A percentile compares a stretch with the other conserved stretches of the same genome.
Evolutionary conservation across 2,329 filamentous ascomycete genomes (phyloP).

Genomic region (Graphium sp.): DNA sequence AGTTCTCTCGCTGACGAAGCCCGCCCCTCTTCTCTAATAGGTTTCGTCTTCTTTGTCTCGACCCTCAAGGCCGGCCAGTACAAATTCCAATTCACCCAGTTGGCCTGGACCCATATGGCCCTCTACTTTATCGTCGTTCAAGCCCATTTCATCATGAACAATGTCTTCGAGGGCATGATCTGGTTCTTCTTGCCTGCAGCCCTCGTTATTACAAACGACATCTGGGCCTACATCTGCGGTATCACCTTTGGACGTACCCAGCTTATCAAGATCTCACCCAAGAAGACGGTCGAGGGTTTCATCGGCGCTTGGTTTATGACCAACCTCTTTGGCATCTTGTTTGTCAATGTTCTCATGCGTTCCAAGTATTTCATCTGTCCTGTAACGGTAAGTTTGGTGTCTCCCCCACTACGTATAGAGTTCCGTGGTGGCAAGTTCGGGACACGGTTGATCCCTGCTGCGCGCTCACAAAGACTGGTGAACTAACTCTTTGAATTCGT

Average conservation of each 20-base stretch:
- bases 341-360: conserved; percentile 72
- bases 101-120: conserved; percentile 99
- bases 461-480: neutral
- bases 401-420: too few relatives aligned
- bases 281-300: conserved; percentile 98
- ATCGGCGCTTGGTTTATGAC: conserved; percentile 95
- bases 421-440: neutral
- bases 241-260: conserved; percentile 94
- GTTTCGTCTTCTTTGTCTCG: conserved; percentile 95
- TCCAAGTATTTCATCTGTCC: conserved; percentile 98
- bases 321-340: conserved; percentile 62
- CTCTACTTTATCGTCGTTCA: conserved; percentile 95
- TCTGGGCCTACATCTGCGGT: conserved; percentile 93
- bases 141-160: conserved; percentile 99
- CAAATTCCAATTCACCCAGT: conserved; percentile 97
- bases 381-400: conserved; percentile 47
- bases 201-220: conserved; percentile 96
- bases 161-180: conserved; percentile 98
- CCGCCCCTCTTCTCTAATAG: conserved; percentile 25
- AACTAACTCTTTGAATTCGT: conserved; percentile 12
- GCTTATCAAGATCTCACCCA: conserved; percentile 93
- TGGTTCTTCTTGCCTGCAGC: conserved; percentile 97
- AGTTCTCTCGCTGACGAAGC: neutral
- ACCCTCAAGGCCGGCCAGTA: conserved; percentile 93
- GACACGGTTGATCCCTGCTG: neutral